Evolutionary conservation across 1,139 yeast genomes (phyloP).

Genomic region (Magnusiomyces paraingens): DNA sequence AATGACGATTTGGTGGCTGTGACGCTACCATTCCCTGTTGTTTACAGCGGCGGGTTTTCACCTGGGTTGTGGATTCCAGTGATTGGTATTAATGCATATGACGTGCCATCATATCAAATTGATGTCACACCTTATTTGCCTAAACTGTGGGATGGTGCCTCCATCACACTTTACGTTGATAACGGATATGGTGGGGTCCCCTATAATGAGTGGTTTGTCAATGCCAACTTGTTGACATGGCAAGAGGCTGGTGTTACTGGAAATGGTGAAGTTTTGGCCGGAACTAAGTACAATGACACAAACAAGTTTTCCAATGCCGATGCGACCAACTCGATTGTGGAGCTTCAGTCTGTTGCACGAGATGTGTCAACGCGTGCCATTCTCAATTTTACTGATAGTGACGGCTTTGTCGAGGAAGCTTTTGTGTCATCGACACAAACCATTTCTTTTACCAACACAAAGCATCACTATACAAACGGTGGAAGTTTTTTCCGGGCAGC

Average conservation of each 20-base stretch:
- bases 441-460: constrained; percentile 14
- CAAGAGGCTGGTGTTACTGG: constrained; percentile 36
- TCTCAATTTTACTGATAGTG: constrained; percentile 11
- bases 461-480: constrained; percentile 11
- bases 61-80: constrained; percentile 77
- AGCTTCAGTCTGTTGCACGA: constrained; percentile 12
- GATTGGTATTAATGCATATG: constrained; percentile 67
- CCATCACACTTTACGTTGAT: constrained; percentile 37
- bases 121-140: constrained; percentile 68
- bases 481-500: constrained; percentile 9
- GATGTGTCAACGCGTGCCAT: constrained; percentile 14
- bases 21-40: constrained; percentile 40
- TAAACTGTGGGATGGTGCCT: constrained; percentile 43
- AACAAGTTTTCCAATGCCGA: constrained; percentile 11
- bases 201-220: constrained; percentile 53
- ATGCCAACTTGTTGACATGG: constrained; percentile 63
- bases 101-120: constrained; percentile 55
- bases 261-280: constrained; percentile 19
- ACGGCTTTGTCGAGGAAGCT: constrained; percentile 7
- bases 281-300: constrained; percentile 9
- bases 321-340: constrained; percentile 7
- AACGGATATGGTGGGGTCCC: constrained; percentile 47
- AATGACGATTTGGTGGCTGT: constrained; percentile 32
- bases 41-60: constrained; percentile 73
- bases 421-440: constrained; percentile 15